A percentile compares a stretch with the other conserved stretches of the same genome.
These are phyloP conservation scores for Leptographium galeiforme DNA, from an alignment of 2,329 filamentous ascomycete genomes.

Conservation along the genomic window DNA sequence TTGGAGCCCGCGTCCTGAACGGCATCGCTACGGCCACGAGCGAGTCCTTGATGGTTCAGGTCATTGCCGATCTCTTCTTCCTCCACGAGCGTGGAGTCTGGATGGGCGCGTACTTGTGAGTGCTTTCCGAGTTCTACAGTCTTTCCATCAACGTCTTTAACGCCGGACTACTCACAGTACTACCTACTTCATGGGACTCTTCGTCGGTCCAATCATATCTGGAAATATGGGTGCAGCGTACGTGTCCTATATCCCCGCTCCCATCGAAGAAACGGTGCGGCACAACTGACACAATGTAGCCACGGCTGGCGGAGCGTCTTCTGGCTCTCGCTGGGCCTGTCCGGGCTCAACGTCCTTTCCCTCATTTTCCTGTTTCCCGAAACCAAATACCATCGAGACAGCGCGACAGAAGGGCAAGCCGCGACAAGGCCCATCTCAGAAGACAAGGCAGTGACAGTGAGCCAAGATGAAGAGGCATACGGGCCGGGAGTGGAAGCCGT, in stretches of 20 bases:
- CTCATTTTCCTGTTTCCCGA: slow-evolving; percentile 39
- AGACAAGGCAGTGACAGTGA: background rate
- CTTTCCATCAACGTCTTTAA: background rate
- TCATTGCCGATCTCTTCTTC: slow-evolving; percentile 45
- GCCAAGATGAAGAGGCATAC: background rate
- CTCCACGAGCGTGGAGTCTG: slow-evolving; percentile 38
- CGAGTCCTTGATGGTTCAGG: slow-evolving; percentile 46
- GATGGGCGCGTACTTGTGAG: slow-evolving; percentile 29
- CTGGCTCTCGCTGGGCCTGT: slow-evolving; percentile 23
- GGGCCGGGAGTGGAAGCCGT: background rate
- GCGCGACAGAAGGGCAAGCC: slow-evolving; percentile 13
- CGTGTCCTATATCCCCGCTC: background rate
- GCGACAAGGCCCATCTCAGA: background rate
- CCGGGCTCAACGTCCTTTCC: slow-evolving; percentile 33
- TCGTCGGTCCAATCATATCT: slow-evolving; percentile 27
- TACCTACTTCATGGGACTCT: slow-evolving; percentile 29
- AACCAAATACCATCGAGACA: slow-evolving; percentile 34
- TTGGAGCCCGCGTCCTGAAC: slow-evolving; percentile 48
- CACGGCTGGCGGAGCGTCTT: background rate
- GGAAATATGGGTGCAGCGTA: slow-evolving; percentile 34
- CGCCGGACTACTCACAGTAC: slow-evolving; percentile 11
- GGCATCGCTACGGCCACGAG: slow-evolving; percentile 48
- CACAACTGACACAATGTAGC: background rate
- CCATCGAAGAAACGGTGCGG: background rate
- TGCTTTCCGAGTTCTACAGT: background rate